These are phyloP conservation scores for Trichosanthes cucumerina DNA, from an alignment of 306 rosid species.

Conservation along the genomic window DNA sequence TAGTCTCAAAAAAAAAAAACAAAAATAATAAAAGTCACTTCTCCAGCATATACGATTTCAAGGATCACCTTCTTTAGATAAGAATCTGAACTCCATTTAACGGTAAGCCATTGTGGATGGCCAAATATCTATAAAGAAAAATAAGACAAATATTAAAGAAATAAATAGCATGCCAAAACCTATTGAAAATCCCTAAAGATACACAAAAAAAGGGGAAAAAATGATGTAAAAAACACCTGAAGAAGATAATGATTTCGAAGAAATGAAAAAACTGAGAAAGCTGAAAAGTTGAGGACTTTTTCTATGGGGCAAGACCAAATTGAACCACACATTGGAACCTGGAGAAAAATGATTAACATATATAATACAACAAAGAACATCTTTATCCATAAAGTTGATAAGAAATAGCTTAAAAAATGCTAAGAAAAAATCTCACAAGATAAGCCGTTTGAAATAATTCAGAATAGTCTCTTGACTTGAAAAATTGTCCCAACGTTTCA, in stretches of 20 bases:
- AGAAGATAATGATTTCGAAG: constrained; percentile 79
- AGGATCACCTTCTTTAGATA: constrained; percentile 44
- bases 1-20: not conserved
- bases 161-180: not conserved
- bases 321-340: constrained; percentile 81
- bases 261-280: constrained; percentile 72
- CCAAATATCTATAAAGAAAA: constrained; percentile 51
- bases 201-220: no score
- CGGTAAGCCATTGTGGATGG: constrained; percentile 89
- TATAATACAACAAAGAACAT: no score
- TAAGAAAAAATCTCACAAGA: constrained; percentile 46
- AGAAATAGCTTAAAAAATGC: not conserved
- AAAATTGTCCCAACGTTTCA: constrained; percentile 61
- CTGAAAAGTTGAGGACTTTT: constrained; percentile 72
- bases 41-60: not conserved
- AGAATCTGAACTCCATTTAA: constrained; percentile 53
- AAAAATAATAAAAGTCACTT: not conserved
- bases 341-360: not conserved
- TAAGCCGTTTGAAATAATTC: constrained; percentile 73
- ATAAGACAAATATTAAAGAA: not conserved
- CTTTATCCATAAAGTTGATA: not conserved
- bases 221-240: constrained; percentile 32
- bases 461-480: constrained; percentile 60
- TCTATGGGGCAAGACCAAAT: constrained; percentile 81
- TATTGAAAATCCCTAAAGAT: not conserved